Conservation (phyloP, 306 rosid genomes). For the Prunus salicina region DNA sequence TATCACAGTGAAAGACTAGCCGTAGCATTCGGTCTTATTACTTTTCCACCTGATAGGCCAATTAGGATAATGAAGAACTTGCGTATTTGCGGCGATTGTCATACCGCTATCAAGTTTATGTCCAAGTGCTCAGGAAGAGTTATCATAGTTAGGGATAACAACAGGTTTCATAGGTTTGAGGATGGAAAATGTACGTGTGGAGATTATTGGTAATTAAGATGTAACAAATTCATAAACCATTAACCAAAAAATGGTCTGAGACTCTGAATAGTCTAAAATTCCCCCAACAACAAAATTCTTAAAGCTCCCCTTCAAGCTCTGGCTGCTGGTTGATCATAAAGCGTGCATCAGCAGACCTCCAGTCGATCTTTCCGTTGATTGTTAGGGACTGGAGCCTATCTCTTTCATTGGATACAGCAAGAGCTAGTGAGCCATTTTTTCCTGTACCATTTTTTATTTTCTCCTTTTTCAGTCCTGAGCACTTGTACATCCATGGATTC, state of each 20-base stretch:
- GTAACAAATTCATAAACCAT: neutral
- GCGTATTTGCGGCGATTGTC: constrained; percentile 94
- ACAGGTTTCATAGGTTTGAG: constrained; percentile 82
- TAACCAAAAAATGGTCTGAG: neutral
- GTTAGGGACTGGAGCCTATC: no score
- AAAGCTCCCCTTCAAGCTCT: neutral
- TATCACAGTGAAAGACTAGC: constrained; percentile 89
- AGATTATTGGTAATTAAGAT: constrained; percentile 69
- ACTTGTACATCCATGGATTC: neutral
- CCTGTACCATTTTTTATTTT: neutral
- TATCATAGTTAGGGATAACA: constrained; percentile 75
- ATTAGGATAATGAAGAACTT: constrained; percentile 90
- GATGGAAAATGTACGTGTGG: constrained; percentile 82
- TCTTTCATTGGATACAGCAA: neutral
- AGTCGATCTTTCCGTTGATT: neutral
- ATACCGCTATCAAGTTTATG: constrained; percentile 75
- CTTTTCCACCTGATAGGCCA: constrained; percentile 61
- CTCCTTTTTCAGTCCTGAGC: neutral
- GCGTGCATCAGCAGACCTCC: neutral
- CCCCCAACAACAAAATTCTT: no score
- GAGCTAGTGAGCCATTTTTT: neutral
- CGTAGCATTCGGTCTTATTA: constrained; percentile 70
- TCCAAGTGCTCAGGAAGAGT: constrained; percentile 73
- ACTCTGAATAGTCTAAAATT: neutral
- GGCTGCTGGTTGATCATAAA: neutral